A percentile compares a stretch with the other conserved stretches of the same genome.
These are phyloP conservation scores for Ophiostoma sp. DNA, from an alignment of 2,329 filamentous ascomycete genomes.

Conservation along the genomic window DNA sequence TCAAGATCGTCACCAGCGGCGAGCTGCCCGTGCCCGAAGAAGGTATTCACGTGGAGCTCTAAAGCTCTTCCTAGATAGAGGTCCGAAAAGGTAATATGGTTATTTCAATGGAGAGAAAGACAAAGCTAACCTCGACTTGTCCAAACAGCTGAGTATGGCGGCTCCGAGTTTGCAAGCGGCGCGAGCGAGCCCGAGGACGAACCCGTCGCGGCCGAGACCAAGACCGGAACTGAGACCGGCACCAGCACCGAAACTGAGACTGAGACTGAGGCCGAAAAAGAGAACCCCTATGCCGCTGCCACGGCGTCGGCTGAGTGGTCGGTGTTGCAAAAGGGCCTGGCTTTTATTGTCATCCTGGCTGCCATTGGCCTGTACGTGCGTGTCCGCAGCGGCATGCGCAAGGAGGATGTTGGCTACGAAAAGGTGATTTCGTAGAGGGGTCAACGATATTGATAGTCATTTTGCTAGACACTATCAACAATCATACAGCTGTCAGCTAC, in stretches of 20 bases:
- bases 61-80: slow-evolving; percentile 30
- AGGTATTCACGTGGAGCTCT: slow-evolving; percentile 91
- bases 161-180: neutral
- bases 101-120: neutral
- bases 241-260: neutral
- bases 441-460: neutral
- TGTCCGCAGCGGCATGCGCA: slow-evolving; percentile 32
- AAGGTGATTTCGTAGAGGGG: slow-evolving; percentile 40
- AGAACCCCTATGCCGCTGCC: neutral
- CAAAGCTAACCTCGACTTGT: slow-evolving; percentile 1
- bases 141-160: neutral
- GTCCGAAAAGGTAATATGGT: slow-evolving; percentile 7
- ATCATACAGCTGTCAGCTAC: neutral
- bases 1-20: slow-evolving; percentile 79
- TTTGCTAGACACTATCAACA: neutral
- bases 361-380: slow-evolving; percentile 42
- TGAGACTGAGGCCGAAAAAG: neutral
- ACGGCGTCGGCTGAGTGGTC: slow-evolving; percentile 34
- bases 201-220: neutral
- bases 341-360: slow-evolving; percentile 46
- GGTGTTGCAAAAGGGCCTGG: slow-evolving; percentile 45
- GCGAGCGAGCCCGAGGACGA: slow-evolving; percentile 12
- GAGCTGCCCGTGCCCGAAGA: slow-evolving; percentile 77
- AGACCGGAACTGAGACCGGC: too few species aligned
- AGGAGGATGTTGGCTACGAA: slow-evolving; percentile 37